Base-by-base conservation (phyloP, 2,329 filamentous ascomycete genomes). In the Cylindrodendrum hubeiense region DNA sequence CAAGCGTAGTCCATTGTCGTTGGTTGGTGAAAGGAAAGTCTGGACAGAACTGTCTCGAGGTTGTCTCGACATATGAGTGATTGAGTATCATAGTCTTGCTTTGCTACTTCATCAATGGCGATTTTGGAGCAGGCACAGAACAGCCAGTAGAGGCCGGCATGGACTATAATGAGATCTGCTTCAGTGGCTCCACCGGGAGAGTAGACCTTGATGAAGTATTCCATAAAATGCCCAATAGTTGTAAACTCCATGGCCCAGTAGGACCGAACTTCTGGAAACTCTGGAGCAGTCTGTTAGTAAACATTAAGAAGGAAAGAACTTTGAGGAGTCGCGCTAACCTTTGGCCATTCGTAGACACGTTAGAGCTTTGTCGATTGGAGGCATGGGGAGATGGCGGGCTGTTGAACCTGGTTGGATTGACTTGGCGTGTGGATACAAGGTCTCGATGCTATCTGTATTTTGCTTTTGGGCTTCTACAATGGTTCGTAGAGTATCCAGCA, bases 21-120 rank as follows among this genome's bases (percentile, higher is more conserved):
- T 0, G 70, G 66, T 5, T 63, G 41, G 49, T 75, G 70, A 10
- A 74, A 74, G 0, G 55, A 65, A 0, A 75, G 65, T 6, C 55
- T 68, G 3, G 68, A 63, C 3, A 75, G 65, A 6, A 71, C 52
- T 1, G 70, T 73, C 28, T 74, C 72, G 8, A 73, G 69, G 6
- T 72, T 75, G 0, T 62, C 66, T 3, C 66, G 60, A 41, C 69
- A 73, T 15, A 66, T 2, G 6, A 58, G 39, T 8, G 70, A 64
- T 8, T 73, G 67, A 7, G 57, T 53, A 3, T 53, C 26, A 21
- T 57, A 70, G n/a, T 73, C 54, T 1, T 53, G 28, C 44, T 65
- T 69, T n/a, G 26, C 51, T 0, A 17, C 30, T 6, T 63, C 39
- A 15, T 71, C 53, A 3, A 28, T 7, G 5, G 63, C 53, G 2